A percentile compares a stretch with the other conserved stretches of the same genome.
phyloP scores from a whole-genome alignment of 768 basidiomycete genomes.

The Collybiopsis confluens region DNA sequence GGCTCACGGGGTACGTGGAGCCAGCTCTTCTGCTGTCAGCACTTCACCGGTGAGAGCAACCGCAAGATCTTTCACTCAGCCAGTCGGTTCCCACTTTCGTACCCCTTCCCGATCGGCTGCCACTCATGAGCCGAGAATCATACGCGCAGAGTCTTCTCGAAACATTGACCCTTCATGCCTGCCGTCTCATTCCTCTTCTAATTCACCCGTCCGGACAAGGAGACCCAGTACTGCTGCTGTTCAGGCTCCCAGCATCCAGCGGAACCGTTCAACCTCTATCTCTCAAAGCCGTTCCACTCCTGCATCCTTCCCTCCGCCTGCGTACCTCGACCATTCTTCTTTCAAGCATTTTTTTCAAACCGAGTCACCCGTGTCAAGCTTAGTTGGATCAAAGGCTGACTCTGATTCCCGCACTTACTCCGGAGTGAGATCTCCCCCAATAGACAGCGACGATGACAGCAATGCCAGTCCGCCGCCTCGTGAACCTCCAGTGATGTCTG shows the following conservation, averaged over 20 bases:
- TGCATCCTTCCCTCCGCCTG: constrained; percentile 56
- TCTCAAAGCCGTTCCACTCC: constrained; percentile 24
- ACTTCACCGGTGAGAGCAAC: constrained; percentile 37
- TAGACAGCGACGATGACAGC: constrained; percentile 70
- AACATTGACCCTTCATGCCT: constrained; percentile 40
- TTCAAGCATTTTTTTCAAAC: constrained; percentile 65
- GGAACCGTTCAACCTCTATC: constrained; percentile 24
- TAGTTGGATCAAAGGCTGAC: constrained; percentile 31
- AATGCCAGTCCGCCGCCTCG: constrained; percentile 40
- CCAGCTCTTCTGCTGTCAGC: constrained; percentile 16
- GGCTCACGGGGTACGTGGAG: constrained; percentile 26
- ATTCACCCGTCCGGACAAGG: constrained; percentile 39
- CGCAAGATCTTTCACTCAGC: constrained; percentile 39
- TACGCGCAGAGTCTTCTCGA: constrained; percentile 50
- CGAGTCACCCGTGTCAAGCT: constrained; percentile 36
- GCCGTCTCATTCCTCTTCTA: constrained; percentile 25
- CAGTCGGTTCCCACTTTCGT: constrained; percentile 26
- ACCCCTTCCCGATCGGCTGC: constrained; percentile 22
- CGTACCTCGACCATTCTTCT: constrained; percentile 75
- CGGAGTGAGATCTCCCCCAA: constrained; percentile 34
- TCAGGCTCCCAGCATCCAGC: constrained; percentile 14
- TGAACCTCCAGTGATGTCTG: constrained; percentile 20
- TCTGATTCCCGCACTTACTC: constrained; percentile 14
- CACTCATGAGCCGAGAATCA: constrained; percentile 49
- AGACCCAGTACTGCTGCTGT: constrained; percentile 18